A percentile compares a stretch with the other conserved stretches of the same genome.
Evolutionary conservation across 1,284 basidiomycete genomes (phyloP).

Genomic region (Termitomyces sp.): DNA sequence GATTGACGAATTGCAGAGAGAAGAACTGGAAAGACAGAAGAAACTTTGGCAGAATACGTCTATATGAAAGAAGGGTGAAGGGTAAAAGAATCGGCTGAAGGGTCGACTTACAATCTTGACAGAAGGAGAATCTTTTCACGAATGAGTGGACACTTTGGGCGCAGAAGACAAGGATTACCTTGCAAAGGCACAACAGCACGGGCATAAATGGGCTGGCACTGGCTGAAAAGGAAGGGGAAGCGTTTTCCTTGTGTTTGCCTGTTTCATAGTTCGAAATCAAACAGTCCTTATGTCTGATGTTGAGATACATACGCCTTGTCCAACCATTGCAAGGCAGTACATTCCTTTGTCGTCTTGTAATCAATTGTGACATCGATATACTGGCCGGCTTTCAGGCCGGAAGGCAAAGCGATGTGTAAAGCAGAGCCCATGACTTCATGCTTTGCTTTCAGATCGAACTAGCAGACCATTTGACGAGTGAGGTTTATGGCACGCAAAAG

Average conservation of each 20-base stretch:
- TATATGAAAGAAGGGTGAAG: constrained; percentile 24
- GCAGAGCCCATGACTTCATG: constrained; percentile 73
- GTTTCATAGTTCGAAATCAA: neutral
- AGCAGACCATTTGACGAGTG: constrained; percentile 2
- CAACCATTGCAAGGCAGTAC: constrained; percentile 92
- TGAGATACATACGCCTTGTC: constrained; percentile 60
- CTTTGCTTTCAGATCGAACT: constrained; percentile 51
- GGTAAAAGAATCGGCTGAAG: neutral
- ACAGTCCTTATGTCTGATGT: neutral
- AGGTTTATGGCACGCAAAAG: constrained; percentile 1
- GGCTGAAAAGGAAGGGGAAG: constrained; percentile 89
- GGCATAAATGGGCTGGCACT: constrained; percentile 91
- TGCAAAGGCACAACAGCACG: constrained; percentile 78
- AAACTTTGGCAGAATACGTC: constrained; percentile 76
- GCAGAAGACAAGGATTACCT: constrained; percentile 39
- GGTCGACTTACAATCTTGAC: constrained; percentile 56
- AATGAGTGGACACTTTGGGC: neutral
- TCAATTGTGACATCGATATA: constrained; percentile 53
- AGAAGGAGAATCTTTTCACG: constrained; percentile 56
- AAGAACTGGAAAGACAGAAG: constrained; percentile 75
- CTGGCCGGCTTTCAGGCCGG: constrained; percentile 36
- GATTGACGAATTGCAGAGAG: constrained; percentile 80
- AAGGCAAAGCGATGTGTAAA: constrained; percentile 48
- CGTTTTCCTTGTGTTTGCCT: constrained; percentile 87
- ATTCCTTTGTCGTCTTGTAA: constrained; percentile 74